Conservation (phyloP, 106 monocot species). For the Apostasia ramifera region DNA sequence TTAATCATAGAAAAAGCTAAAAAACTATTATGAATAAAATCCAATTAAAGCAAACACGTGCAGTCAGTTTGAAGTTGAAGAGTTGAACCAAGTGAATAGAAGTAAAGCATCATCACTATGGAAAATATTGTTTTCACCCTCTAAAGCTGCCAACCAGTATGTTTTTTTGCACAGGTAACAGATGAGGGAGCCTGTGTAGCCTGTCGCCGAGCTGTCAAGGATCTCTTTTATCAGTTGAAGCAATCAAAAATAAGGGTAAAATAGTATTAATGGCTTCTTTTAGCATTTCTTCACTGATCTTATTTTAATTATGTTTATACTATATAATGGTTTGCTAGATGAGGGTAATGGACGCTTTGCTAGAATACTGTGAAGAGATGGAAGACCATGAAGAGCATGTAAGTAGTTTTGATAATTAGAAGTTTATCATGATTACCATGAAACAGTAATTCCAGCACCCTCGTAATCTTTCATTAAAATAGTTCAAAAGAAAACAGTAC, state of each 20-base stretch:
- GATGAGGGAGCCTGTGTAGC: slow-evolving; percentile 2
- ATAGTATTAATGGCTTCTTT: background rate
- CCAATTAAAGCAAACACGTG: too few relatives aligned
- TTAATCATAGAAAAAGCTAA: too few relatives aligned
- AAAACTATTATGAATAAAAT: too few relatives aligned
- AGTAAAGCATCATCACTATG: too few relatives aligned
- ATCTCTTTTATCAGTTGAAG: slow-evolving; percentile 7
- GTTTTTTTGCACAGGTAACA: background rate
- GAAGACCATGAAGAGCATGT: slow-evolving; percentile 1
- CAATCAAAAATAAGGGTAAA: slow-evolving; percentile 9
- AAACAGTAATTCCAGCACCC: too few relatives aligned
- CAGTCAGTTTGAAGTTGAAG: too few relatives aligned
- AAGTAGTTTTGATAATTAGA: background rate
- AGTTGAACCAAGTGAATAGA: too few relatives aligned
- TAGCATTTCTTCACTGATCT: background rate
- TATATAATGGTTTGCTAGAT: background rate
- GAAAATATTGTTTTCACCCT: too few relatives aligned
- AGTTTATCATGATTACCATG: background rate
- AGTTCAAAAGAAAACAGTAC: too few relatives aligned
- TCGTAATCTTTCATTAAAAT: too few relatives aligned
- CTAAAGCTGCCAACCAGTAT: too few relatives aligned
- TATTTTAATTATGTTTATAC: background rate
- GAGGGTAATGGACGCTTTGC: slow-evolving; percentile 2
- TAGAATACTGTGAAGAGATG: slow-evolving; percentile 6
- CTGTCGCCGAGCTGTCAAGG: slow-evolving; percentile 2